Base-by-base conservation (phyloP, 225 moss, liverwort and hornwort genomes). In the Rhytidiadelphus loreus region DNA sequence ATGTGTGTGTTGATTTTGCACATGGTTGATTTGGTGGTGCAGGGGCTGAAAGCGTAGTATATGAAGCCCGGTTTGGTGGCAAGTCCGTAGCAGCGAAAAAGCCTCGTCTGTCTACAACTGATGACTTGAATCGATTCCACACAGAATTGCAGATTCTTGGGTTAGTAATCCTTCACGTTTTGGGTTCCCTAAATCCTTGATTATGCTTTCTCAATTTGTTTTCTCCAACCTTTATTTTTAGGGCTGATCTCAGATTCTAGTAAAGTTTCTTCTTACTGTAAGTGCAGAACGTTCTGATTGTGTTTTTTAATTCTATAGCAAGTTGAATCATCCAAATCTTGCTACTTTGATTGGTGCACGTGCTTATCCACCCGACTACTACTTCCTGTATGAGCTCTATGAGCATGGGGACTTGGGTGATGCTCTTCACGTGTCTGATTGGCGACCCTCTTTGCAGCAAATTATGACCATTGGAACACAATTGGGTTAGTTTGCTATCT, bases 41-140 rank as follows among this genome's bases (percentile, higher is more conserved):
- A 95, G 95, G 95, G 83, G 61, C 95, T 81, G 95, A 95, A 85
- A 94, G 95, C 48, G 91, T 94, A 71, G 95, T 95, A 28, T 95
- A 91, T 81, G 92, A 94, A 83, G 94, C 95, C 39, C 91, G 86
- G 19, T 88, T 89, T 43, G 84, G 57, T 73, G 94, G 94, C 88
- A 88, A 91, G 66, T 83, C 91, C 46, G 95, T 95, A 39, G 95
- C 94, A 59, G 95, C 93, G 53, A 95, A 93, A 82, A 95, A 90
- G 74, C 94, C 95, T 59, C 93, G 93, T 58, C 85, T 95, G 83
- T 94, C 95, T 48, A 94, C 93, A 70, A 81, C 88, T 32, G 88
- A 88, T 48, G 95, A 95, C 82, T 72, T 95, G 90, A 83, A 94
- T 85, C 92, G 95, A 76, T 94, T 95, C 58, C 95, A 95, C 88